Percentiles rank a stretch among this genome's conserved stretches.
Evolutionary conservation across 768 basidiomycete genomes (phyloP).

Genomic region (Mycena polygramma): DNA sequence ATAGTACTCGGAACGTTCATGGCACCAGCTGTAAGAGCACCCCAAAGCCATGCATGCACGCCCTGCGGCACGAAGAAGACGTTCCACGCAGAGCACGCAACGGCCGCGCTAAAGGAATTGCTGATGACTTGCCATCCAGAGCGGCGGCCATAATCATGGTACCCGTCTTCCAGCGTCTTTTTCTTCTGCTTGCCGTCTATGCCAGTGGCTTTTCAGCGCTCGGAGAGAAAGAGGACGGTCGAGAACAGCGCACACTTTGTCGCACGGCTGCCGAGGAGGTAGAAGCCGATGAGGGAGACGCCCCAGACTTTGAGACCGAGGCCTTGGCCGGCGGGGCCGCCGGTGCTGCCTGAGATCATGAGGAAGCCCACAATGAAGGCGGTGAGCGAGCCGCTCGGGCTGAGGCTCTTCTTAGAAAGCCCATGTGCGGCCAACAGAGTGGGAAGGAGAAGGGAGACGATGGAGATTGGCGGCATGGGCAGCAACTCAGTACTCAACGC

Average conservation of each 20-base stretch:
- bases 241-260: conserved; percentile 74
- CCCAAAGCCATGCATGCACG: conserved; percentile 51
- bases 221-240: not conserved
- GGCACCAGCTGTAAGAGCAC: conserved; percentile 40
- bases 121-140: conserved; percentile 85
- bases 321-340: conserved; percentile 44
- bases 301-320: conserved; percentile 58
- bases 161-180: conserved; percentile 81
- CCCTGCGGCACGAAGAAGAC: conserved; percentile 62
- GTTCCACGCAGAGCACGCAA: conserved; percentile 76
- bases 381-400: conserved; percentile 79
- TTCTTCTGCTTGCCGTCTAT: conserved; percentile 83
- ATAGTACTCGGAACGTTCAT: conserved; percentile 36
- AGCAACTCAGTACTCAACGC: too few relatives aligned
- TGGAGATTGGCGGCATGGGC: conserved; percentile 38
- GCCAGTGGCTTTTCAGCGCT: not conserved
- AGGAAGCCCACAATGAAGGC: conserved; percentile 84
- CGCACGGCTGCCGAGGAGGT: conserved; percentile 83
- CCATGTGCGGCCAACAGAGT: conserved; percentile 76
- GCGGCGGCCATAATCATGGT: conserved; percentile 81
- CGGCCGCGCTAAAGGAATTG: conserved; percentile 78
- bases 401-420: conserved; percentile 78
- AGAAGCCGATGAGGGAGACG: conserved; percentile 78
- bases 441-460: conserved; percentile 62
- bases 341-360: conserved; percentile 76